A percentile compares a stretch with the other conserved stretches of the same genome.
Conservation (phyloP, 2,329 filamentous ascomycete genomes). For the Aspergillus brasiliensis region DNA sequence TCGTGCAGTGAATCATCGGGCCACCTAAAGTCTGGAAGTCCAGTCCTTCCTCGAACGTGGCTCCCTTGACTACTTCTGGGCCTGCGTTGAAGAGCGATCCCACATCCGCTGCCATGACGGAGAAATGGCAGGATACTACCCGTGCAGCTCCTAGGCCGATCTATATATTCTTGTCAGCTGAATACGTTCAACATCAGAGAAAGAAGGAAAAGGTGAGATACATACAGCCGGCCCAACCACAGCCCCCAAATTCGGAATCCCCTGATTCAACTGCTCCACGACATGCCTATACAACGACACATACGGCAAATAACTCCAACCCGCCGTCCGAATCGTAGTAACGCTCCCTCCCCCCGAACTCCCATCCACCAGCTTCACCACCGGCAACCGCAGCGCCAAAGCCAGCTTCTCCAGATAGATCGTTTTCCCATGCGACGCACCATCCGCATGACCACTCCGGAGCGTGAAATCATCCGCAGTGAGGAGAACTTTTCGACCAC, state of each 20-base stretch:
- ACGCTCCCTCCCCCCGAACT: slow-evolving; percentile 65
- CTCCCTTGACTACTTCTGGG: slow-evolving; percentile 62
- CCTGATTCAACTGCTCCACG: slow-evolving; percentile 61
- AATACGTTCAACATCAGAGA: not conserved
- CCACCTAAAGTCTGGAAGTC: slow-evolving; percentile 62
- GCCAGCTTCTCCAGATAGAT: slow-evolving; percentile 65
- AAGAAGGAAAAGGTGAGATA: not conserved
- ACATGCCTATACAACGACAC: slow-evolving; percentile 57
- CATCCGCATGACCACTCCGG: slow-evolving; percentile 65
- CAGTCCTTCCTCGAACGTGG: slow-evolving; percentile 66
- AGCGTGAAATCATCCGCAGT: slow-evolving; percentile 68
- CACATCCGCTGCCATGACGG: slow-evolving; percentile 66
- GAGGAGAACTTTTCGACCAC: slow-evolving; percentile 58
- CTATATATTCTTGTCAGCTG: slow-evolving; percentile 19
- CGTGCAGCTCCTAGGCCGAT: slow-evolving; percentile 65
- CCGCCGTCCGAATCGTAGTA: slow-evolving; percentile 58
- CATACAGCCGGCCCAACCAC: slow-evolving; percentile 61
- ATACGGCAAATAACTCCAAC: slow-evolving; percentile 63
- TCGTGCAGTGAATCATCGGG: slow-evolving; percentile 63
- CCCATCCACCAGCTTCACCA: slow-evolving; percentile 66
- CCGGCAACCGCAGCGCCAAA: slow-evolving; percentile 58
- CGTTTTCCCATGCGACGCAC: slow-evolving; percentile 59
- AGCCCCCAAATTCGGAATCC: slow-evolving; percentile 66
- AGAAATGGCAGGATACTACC: slow-evolving; percentile 65
- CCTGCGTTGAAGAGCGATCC: slow-evolving; percentile 66